These are phyloP conservation scores for Ottelia alismoides DNA, from an alignment of 106 monocot species.

Conservation along the genomic window DNA sequence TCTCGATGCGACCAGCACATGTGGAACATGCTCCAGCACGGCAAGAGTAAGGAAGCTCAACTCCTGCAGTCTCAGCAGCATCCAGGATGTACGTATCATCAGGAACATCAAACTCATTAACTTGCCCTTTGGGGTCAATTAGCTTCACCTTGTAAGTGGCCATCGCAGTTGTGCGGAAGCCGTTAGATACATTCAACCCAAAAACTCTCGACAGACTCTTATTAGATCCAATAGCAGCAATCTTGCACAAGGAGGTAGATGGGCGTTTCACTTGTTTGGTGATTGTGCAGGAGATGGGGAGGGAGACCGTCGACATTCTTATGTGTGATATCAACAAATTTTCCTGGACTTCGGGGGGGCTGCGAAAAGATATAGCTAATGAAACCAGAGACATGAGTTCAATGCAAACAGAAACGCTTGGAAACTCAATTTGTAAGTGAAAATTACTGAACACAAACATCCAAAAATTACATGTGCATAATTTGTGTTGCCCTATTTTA, in stretches of 20 bases:
- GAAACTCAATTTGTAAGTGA: no score
- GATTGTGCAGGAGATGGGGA: constrained; percentile 5
- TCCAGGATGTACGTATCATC: constrained; percentile 25
- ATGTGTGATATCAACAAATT: no score
- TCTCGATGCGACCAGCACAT: constrained; percentile 13
- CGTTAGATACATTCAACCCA: constrained; percentile 11
- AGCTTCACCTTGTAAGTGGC: constrained; percentile 29
- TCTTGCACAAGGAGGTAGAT: no score
- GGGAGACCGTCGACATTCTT: constrained; percentile 8
- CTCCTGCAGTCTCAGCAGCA: constrained; percentile 17
- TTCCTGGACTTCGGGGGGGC: no score
- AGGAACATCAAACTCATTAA: constrained; percentile 23
- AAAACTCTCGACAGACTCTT: constrained; percentile 1
- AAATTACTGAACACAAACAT: no score
- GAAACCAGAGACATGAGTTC: no score
- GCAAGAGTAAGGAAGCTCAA: constrained; percentile 29
- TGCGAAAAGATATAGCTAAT: no score
- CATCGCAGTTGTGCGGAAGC: constrained; percentile 16
- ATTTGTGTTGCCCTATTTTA: no score
- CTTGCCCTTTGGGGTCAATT: constrained; percentile 15
- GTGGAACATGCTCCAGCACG: constrained; percentile 28
- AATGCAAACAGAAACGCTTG: no score
- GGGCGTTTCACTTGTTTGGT: not conserved
- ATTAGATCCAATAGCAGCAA: constrained; percentile 3
- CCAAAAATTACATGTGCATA: no score